phyloP scores from a whole-genome alignment of 2,329 filamentous ascomycete genomes.

The Aspergillus sp. region DNA sequence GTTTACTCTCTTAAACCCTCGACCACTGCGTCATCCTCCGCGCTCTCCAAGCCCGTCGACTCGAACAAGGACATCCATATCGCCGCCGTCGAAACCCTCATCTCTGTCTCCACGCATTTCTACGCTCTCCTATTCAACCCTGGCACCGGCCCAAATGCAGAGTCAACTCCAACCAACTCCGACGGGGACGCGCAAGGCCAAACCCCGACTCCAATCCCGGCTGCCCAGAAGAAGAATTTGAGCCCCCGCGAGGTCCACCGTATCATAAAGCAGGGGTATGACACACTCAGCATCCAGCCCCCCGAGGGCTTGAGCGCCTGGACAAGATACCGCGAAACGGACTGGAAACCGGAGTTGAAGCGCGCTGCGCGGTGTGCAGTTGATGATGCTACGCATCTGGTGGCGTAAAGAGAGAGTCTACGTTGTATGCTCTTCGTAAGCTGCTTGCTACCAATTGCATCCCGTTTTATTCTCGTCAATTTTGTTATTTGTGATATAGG shows the following conservation, averaged over 20 bases:
- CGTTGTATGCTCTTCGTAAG: neutral
- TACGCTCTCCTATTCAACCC: slow-evolving; percentile 67
- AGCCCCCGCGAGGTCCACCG: slow-evolving; percentile 82
- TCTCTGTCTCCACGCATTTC: slow-evolving; percentile 79
- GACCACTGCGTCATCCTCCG: slow-evolving; percentile 13
- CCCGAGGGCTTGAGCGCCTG: slow-evolving; percentile 83
- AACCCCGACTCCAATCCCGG: slow-evolving; percentile 30
- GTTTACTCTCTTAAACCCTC: slow-evolving; percentile 58
- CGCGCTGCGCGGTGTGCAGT: slow-evolving; percentile 80
- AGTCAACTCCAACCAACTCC: slow-evolving; percentile 1
- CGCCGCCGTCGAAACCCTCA: slow-evolving; percentile 78
- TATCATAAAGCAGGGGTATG: slow-evolving; percentile 95
- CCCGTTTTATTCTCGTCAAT: neutral
- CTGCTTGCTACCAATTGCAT: neutral
- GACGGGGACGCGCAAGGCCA: slow-evolving; percentile 21
- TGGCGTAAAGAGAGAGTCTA: slow-evolving; percentile 29
- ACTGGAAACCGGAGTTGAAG: slow-evolving; percentile 82
- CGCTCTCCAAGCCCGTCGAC: slow-evolving; percentile 19
- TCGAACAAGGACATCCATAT: slow-evolving; percentile 37
- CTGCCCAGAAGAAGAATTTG: slow-evolving; percentile 61
- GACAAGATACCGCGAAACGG: slow-evolving; percentile 83
- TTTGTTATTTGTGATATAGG: neutral
- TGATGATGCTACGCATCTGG: slow-evolving; percentile 59
- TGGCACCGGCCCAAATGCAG: slow-evolving; percentile 22
- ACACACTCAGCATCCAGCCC: slow-evolving; percentile 87